Evolutionary conservation across 768 basidiomycete genomes (phyloP).

Genomic region (Crepidotus variabilis): DNA sequence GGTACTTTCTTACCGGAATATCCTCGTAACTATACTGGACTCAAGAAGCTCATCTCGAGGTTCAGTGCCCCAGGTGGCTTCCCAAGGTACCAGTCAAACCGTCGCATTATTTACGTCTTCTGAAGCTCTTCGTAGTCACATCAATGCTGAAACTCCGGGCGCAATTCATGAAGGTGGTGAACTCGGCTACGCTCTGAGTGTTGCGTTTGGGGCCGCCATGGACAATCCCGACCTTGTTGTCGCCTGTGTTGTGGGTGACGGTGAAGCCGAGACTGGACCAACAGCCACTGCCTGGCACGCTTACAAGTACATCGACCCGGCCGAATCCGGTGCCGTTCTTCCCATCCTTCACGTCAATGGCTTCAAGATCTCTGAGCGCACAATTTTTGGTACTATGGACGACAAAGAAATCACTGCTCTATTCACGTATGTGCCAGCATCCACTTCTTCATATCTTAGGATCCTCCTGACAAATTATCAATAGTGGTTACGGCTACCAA

Average conservation of each 20-base stretch:
- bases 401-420: slow-evolving; percentile 73
- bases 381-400: slow-evolving; percentile 89
- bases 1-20: slow-evolving; percentile 54
- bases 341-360: slow-evolving; percentile 87
- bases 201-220: slow-evolving; percentile 87
- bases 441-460: neutral
- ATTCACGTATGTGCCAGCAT: slow-evolving; percentile 52
- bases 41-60: slow-evolving; percentile 62
- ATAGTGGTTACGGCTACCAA: slow-evolving; percentile 84
- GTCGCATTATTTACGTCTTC: neutral
- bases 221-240: slow-evolving; percentile 85
- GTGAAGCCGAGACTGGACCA: slow-evolving; percentile 80
- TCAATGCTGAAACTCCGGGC: slow-evolving; percentile 85
- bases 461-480: slow-evolving; percentile 5
- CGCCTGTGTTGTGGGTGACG: slow-evolving; percentile 82
- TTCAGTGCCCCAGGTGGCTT: slow-evolving; percentile 86
- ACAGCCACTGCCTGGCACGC: slow-evolving; percentile 83
- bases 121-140: slow-evolving; percentile 38
- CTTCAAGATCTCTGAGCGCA: slow-evolving; percentile 89
- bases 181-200: slow-evolving; percentile 83
- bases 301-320: slow-evolving; percentile 88
- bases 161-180: slow-evolving; percentile 91
- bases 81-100: slow-evolving; percentile 49
- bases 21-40: slow-evolving; percentile 51
- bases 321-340: slow-evolving; percentile 86